Percentiles rank a stretch among this genome's conserved stretches.
Conservation (phyloP, 352 stramenopile species). For the Pythium pectinolyticum region DNA sequence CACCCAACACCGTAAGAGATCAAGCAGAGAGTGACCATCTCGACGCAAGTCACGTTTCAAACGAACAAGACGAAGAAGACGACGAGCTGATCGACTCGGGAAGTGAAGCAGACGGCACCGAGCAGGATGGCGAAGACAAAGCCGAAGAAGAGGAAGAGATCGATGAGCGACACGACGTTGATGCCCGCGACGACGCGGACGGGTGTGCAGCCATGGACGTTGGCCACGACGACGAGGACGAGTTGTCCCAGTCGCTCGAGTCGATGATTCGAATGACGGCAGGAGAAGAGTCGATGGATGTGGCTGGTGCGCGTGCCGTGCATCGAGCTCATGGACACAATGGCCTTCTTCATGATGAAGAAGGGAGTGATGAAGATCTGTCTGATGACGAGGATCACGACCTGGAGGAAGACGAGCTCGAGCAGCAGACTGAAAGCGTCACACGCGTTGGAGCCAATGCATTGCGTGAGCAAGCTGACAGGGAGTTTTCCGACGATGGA, state of each 20-base stretch:
- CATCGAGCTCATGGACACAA: not conserved
- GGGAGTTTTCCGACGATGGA: not conserved
- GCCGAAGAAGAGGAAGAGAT: slow-evolving; percentile 2
- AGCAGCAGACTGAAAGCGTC: not conserved
- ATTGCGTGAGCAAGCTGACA: not conserved
- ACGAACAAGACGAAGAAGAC: not conserved
- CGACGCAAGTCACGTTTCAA: too few relatives aligned
- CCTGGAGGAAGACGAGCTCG: not conserved
- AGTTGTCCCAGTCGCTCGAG: slow-evolving; percentile 13
- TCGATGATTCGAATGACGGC: slow-evolving; percentile 7
- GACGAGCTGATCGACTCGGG: slow-evolving; percentile 27
- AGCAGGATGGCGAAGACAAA: too few relatives aligned
- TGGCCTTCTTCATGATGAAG: not conserved
- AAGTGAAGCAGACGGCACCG: too few relatives aligned
- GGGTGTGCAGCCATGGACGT: not conserved
- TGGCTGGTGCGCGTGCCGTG: not conserved
- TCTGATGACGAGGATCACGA: not conserved
- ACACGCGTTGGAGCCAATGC: not conserved
- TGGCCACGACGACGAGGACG: not conserved
- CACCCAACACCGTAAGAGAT: too few relatives aligned
- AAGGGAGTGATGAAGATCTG: not conserved
- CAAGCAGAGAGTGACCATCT: not conserved
- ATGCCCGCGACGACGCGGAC: not conserved
- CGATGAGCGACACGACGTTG: not conserved
- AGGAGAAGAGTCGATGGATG: slow-evolving; percentile 4